phyloP scores from a whole-genome alignment of 371 early-diverging fungal species.

The Sporodiniella umbellata region DNA sequence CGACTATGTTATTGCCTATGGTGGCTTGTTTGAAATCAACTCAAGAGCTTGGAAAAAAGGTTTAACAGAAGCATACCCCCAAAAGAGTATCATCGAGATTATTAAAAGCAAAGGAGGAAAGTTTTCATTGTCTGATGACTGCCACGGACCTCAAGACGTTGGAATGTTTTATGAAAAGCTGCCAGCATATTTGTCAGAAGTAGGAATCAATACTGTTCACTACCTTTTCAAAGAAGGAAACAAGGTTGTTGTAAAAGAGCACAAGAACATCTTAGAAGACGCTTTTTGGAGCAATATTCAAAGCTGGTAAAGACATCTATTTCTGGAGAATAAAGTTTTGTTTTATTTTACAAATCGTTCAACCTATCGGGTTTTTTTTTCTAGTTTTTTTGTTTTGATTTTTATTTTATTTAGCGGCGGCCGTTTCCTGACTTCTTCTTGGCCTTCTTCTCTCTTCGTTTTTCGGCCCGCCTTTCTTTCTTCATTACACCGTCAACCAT shows the following conservation, averaged over 20 bases:
- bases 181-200: conserved; percentile 47
- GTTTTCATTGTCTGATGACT: conserved; percentile 89
- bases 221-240: conserved; percentile 31
- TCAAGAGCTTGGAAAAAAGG: conserved; percentile 90
- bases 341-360: neutral
- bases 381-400: too few relatives aligned
- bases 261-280: conserved; percentile 29
- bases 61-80: conserved; percentile 83
- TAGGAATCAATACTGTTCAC: conserved; percentile 45
- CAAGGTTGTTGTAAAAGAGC: conserved; percentile 18
- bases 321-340: conserved; percentile 1
- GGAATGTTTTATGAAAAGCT: conserved; percentile 76
- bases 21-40: conserved; percentile 92
- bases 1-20: conserved; percentile 73
- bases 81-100: conserved; percentile 72
- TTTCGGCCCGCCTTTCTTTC: conserved; percentile 86
- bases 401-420: conserved; percentile 16
- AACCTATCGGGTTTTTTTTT: too few relatives aligned
- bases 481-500: conserved; percentile 95
- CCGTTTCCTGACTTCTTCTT: conserved; percentile 31
- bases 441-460: conserved; percentile 65
- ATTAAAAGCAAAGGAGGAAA: conserved; percentile 66
- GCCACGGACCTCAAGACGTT: conserved; percentile 87
- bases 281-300: conserved; percentile 34
- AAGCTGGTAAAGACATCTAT: conserved; percentile 26